phyloP scores from a whole-genome alignment of 768 basidiomycete genomes.

The Russula virescens region DNA sequence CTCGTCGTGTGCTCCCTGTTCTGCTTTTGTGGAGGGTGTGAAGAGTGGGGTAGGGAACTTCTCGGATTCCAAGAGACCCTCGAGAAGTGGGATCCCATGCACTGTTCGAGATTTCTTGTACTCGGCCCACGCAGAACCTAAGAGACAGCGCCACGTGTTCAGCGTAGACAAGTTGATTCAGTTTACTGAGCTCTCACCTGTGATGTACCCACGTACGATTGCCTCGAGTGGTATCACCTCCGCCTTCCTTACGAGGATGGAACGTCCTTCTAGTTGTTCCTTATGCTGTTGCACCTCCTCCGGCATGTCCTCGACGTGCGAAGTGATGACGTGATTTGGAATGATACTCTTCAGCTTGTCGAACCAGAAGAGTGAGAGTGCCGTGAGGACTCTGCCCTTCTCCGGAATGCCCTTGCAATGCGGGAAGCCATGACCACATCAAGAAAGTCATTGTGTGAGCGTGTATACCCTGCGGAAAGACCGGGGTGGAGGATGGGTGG shows the following conservation, averaged over 20 bases:
- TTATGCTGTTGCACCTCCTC: conserved; percentile 65
- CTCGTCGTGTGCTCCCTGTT: conserved; percentile 90
- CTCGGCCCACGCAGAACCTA: conserved; percentile 95
- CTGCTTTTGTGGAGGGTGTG: conserved; percentile 97
- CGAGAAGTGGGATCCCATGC: conserved; percentile 74
- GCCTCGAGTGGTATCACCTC: conserved; percentile 88
- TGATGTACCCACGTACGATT: conserved; percentile 93
- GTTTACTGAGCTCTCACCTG: conserved; percentile 51
- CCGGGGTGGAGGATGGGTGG: neutral
- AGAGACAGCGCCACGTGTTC: neutral
- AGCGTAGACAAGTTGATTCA: neutral
- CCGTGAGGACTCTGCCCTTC: conserved; percentile 86
- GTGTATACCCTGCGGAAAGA: neutral
- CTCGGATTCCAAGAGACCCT: conserved; percentile 78
- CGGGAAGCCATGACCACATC: neutral
- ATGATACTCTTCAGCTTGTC: conserved; percentile 69
- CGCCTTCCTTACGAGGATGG: conserved; percentile 90
- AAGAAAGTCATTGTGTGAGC: too few relatives aligned
- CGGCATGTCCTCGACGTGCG: conserved; percentile 76
- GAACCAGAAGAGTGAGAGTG: conserved; percentile 96
- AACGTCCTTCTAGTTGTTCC: conserved; percentile 71
- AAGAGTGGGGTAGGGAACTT: conserved; percentile 80
- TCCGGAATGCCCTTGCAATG: conserved; percentile 80
- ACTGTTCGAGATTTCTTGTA: conserved; percentile 86
- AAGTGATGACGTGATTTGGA: conserved; percentile 86